phyloP scores from a whole-genome alignment of 2,329 filamentous ascomycete species.

The Ceratocystis huliohia region DNA sequence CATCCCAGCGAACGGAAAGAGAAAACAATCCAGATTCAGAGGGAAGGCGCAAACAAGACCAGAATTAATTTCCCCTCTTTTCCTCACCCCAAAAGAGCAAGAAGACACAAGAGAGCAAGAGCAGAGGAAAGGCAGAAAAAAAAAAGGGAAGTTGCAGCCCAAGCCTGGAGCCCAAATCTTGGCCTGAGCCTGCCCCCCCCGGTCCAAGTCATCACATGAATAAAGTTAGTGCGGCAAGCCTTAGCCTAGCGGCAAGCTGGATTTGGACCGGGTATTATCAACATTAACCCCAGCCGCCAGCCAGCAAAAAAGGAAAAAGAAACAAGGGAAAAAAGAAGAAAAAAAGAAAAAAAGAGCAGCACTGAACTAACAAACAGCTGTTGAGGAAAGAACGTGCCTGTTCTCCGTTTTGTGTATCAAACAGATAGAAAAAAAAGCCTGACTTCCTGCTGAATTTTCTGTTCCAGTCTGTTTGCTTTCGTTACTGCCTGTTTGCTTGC shows the following conservation, averaged over 20 bases:
- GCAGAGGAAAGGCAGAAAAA: not conserved
- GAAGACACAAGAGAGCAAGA: not conserved
- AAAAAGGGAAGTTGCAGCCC: slow-evolving; percentile 1
- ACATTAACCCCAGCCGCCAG: not conserved
- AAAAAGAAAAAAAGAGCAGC: no score
- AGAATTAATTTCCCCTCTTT: not conserved
- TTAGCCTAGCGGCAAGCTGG: no score
- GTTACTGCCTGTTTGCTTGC: not conserved
- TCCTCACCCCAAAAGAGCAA: not conserved
- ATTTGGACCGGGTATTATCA: no score
- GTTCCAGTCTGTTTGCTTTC: not conserved
- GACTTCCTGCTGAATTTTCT: no score
- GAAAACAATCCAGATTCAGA: not conserved
- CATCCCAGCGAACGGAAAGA: not conserved
- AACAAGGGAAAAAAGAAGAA: no score
- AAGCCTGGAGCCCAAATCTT: not conserved
- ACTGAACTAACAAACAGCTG: no score
- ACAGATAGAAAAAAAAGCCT: no score
- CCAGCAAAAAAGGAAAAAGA: not conserved
- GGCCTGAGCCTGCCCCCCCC: not conserved
- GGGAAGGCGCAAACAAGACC: not conserved
- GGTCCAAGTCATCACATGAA: not conserved
- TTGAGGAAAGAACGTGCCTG: no score
- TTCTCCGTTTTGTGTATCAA: no score
- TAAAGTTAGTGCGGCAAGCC: not conserved